These are phyloP conservation scores for Neurospora cerealis DNA, from an alignment of 495 filamentous ascomycete species.

Conservation along the genomic window DNA sequence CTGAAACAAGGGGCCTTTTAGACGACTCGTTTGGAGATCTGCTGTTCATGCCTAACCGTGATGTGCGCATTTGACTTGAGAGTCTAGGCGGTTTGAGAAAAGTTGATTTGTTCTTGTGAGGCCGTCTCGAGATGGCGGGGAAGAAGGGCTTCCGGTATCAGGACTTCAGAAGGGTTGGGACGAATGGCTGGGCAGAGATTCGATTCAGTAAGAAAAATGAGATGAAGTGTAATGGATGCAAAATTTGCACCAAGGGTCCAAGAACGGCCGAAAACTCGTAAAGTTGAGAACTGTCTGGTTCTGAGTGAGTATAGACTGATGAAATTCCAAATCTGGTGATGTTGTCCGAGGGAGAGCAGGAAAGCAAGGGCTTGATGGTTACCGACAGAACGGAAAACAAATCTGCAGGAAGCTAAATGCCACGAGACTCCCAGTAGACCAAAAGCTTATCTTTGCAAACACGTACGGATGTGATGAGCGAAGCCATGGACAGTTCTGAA, in stretches of 20 bases:
- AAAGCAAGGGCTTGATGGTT: not conserved
- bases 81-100: not conserved
- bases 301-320: not conserved
- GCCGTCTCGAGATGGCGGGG: not conserved
- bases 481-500: not conserved
- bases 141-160: not conserved
- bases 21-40: not conserved
- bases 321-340: not conserved
- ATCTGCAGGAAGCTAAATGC: not conserved
- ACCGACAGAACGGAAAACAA: not conserved
- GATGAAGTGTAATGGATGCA: not conserved
- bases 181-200: not conserved
- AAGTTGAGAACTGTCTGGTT: not conserved
- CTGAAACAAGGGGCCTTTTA: not conserved
- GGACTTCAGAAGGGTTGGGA: not conserved
- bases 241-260: not conserved
- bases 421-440: not conserved
- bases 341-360: not conserved
- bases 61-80: no score
- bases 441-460: not conserved
- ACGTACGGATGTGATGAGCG: not conserved
- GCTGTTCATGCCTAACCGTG: not conserved
- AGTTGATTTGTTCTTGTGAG: not conserved
- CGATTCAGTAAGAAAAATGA: not conserved
- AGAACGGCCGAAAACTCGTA: not conserved